Percentiles rank a stretch among this genome's conserved stretches.
Evolutionary conservation across 2,329 filamentous ascomycete species (phyloP).

Genomic region (Pseudogymnoascus sp.): DNA sequence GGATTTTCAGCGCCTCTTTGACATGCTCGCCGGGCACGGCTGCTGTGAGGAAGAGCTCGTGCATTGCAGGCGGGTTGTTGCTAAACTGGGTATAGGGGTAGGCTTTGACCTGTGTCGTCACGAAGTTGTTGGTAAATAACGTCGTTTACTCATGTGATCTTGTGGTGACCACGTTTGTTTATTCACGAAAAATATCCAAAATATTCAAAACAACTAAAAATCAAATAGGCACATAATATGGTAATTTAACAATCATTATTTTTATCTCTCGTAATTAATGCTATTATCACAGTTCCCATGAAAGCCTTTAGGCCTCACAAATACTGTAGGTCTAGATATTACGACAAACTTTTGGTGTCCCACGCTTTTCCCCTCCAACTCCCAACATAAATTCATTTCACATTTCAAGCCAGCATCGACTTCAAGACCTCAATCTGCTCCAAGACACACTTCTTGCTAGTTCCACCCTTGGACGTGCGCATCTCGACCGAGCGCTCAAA

Average conservation of each 20-base stretch:
- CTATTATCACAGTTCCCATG: neutral
- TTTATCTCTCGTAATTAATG: conserved; percentile 2
- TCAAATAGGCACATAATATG: neutral
- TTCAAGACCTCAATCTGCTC: conserved; percentile 51
- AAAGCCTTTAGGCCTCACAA: neutral
- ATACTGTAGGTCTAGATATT: neutral
- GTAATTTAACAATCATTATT: neutral
- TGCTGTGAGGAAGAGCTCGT: conserved; percentile 51
- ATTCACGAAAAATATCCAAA: neutral
- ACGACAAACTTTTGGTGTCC: neutral
- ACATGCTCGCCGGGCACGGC: conserved; percentile 43
- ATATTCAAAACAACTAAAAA: neutral
- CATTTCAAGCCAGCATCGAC: conserved; percentile 26
- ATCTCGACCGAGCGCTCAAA: conserved; percentile 79
- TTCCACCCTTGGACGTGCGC: conserved; percentile 68
- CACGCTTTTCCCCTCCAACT: neutral
- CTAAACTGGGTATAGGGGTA: neutral
- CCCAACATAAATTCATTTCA: conserved; percentile 5
- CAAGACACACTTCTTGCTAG: conserved; percentile 58
- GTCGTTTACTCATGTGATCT: conserved; percentile 2
- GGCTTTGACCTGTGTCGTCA: neutral
- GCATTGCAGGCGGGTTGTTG: conserved; percentile 32
- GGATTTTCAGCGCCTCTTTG: conserved; percentile 39
- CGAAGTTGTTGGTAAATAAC: neutral
- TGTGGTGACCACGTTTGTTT: neutral